Evolutionary conservation across 768 basidiomycete genomes (phyloP).

Genomic region (Tulasnella calospora): DNA sequence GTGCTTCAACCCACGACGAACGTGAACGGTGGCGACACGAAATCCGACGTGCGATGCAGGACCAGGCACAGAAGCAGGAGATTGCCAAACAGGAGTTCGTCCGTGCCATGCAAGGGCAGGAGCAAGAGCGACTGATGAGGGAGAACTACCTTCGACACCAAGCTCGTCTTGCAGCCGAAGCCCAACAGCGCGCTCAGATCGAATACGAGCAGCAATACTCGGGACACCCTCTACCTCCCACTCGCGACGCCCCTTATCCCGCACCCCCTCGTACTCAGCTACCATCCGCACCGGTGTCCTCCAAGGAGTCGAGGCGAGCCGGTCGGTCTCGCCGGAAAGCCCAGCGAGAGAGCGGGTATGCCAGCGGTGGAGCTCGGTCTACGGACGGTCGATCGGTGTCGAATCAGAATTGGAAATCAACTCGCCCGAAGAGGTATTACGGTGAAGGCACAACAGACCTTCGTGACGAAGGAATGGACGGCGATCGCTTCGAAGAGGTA

Average conservation of each 20-base stretch:
- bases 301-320: not conserved
- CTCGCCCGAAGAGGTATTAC: conserved; percentile 18
- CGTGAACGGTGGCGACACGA: conserved; percentile 22
- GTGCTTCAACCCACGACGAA: conserved; percentile 7
- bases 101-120: not conserved
- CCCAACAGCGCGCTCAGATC: not conserved
- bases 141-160: conserved; percentile 7
- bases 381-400: not conserved
- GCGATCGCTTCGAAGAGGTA: conserved; percentile 7
- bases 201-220: not conserved
- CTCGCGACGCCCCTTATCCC: not conserved
- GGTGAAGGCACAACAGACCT: conserved; percentile 15
- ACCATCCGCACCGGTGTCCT: not conserved
- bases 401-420: not conserved
- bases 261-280: not conserved
- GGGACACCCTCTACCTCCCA: not conserved
- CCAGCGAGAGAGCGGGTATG: not conserved
- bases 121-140: conserved; percentile 9
- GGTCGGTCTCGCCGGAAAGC: not conserved
- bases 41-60: conserved; percentile 17
- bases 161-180: not conserved
- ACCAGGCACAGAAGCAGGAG: conserved; percentile 6
- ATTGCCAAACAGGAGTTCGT: conserved; percentile 12
- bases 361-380: conserved; percentile 11
- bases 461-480: conserved; percentile 14